Evolutionary conservation across 257 asterid genomes (phyloP).

Genomic region (Cinchona pubescens): DNA sequence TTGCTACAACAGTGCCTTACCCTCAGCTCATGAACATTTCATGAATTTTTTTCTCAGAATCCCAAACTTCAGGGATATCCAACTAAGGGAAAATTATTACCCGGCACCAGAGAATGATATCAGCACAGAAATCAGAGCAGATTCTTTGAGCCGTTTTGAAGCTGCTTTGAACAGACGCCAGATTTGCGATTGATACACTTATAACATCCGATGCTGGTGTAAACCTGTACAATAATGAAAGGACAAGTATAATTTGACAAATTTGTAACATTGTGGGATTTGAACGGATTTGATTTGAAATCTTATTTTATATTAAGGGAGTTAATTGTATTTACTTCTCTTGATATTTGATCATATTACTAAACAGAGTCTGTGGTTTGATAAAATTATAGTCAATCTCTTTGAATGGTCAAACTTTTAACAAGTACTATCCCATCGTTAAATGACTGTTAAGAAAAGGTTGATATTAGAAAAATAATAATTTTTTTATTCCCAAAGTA

Average conservation of each 20-base stretch:
- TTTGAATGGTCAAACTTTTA: no score
- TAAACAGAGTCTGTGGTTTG: no score
- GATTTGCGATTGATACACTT: constrained; percentile 50
- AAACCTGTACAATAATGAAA: background rate
- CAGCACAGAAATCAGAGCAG: constrained; percentile 96
- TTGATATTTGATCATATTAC: no score
- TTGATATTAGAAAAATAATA: no score
- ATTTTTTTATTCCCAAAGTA: no score
- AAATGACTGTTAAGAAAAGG: no score
- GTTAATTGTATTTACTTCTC: no score
- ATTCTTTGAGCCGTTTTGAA: constrained; percentile 81
- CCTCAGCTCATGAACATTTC: constrained; percentile 86
- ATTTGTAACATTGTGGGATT: no score
- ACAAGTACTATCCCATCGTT: no score
- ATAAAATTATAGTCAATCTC: no score
- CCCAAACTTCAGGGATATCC: constrained; percentile 62
- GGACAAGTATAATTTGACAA: background rate
- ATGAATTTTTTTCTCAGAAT: constrained; percentile 53
- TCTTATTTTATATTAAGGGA: no score
- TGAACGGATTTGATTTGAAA: no score
- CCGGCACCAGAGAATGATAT: constrained; percentile 94
- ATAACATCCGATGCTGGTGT: background rate
- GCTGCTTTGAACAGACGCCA: constrained; percentile 60
- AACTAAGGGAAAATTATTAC: constrained; percentile 83
- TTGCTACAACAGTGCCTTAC: constrained; percentile 53